phyloP scores from a whole-genome alignment of 306 rosid genomes.

The Luffa aegyptiaca region DNA sequence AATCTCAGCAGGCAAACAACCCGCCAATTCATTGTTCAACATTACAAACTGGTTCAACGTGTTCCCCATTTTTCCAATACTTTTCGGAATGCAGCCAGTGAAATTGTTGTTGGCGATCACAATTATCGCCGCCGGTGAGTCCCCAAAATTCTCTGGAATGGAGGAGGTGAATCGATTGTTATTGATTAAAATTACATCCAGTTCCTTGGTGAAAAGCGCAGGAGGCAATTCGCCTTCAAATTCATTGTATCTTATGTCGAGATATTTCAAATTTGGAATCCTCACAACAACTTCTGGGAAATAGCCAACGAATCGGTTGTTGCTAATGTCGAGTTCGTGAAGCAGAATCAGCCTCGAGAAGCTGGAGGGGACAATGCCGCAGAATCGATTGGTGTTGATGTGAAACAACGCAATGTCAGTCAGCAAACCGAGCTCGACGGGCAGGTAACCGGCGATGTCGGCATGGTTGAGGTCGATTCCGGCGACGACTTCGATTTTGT shows the following conservation, averaged over 20 bases:
- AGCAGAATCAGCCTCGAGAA: constrained; percentile 34
- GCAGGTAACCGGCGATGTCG: constrained; percentile 72
- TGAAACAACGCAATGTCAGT: constrained; percentile 58
- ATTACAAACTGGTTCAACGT: constrained; percentile 51
- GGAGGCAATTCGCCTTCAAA: constrained; percentile 63
- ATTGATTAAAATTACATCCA: constrained; percentile 37
- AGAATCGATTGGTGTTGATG: constrained; percentile 62
- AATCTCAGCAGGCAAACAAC: constrained; percentile 65
- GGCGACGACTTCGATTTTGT: constrained; percentile 42
- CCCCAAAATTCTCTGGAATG: constrained; percentile 36
- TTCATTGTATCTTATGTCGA: constrained; percentile 56
- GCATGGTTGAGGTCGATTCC: constrained; percentile 73
- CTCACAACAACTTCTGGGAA: constrained; percentile 41
- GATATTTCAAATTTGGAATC: constrained; percentile 26
- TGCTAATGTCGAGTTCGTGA: constrained; percentile 57
- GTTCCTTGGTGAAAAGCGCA: constrained; percentile 27
- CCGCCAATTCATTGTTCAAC: constrained; percentile 35
- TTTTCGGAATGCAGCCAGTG: constrained; percentile 54
- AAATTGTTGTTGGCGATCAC: constrained; percentile 51
- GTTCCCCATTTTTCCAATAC: constrained; percentile 42
- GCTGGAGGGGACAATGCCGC: constrained; percentile 55
- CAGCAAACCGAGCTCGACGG: constrained; percentile 47
- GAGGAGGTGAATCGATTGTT: constrained; percentile 22
- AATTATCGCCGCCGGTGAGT: constrained; percentile 44
- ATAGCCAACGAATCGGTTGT: constrained; percentile 67